These are phyloP conservation scores for Metschnikowia gruessii DNA, from an alignment of 805 yeast species.

Conservation along the genomic window DNA sequence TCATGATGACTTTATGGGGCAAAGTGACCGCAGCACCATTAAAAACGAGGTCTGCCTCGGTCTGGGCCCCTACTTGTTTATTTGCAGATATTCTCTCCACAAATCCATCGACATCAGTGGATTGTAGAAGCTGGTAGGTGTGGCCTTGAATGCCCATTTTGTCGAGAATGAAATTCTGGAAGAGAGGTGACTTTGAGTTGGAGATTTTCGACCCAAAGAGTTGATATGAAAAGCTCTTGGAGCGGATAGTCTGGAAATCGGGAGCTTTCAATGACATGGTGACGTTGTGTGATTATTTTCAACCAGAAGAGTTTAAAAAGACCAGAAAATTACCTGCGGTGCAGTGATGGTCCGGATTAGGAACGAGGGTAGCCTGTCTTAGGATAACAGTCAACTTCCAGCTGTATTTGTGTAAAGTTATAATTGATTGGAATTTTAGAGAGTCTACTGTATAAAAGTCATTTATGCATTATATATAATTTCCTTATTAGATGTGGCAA, in stretches of 20 bases:
- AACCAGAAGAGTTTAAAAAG: too few species aligned
- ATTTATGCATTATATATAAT: too few species aligned
- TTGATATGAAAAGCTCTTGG: conserved; percentile 14
- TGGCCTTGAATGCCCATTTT: conserved; percentile 22
- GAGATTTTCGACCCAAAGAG: conserved; percentile 26
- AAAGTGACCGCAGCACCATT: conserved; percentile 32
- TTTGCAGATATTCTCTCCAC: conserved; percentile 17
- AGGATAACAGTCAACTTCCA: too few species aligned
- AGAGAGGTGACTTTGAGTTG: conserved; percentile 28
- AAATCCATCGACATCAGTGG: conserved; percentile 22
- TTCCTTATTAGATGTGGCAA: too few species aligned
- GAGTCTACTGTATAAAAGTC: too few species aligned
- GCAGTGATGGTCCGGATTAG: too few species aligned
- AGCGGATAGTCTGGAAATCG: conserved; percentile 12
- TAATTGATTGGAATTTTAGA: too few species aligned
- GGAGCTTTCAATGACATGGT: conserved; percentile 9
- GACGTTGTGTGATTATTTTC: background rate
- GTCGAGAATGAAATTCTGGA: conserved; percentile 26
- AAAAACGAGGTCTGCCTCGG: conserved; percentile 13
- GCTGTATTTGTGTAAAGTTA: too few species aligned
- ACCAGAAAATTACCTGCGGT: too few species aligned
- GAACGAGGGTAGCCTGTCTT: too few species aligned
- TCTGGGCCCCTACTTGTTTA: conserved; percentile 5
- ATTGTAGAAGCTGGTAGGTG: conserved; percentile 25
- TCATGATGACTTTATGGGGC: conserved; percentile 31